Percentiles rank a stretch among this genome's conserved stretches.
These are phyloP conservation scores for Quercus dentata DNA, from an alignment of 306 rosid species.

Conservation along the genomic window DNA sequence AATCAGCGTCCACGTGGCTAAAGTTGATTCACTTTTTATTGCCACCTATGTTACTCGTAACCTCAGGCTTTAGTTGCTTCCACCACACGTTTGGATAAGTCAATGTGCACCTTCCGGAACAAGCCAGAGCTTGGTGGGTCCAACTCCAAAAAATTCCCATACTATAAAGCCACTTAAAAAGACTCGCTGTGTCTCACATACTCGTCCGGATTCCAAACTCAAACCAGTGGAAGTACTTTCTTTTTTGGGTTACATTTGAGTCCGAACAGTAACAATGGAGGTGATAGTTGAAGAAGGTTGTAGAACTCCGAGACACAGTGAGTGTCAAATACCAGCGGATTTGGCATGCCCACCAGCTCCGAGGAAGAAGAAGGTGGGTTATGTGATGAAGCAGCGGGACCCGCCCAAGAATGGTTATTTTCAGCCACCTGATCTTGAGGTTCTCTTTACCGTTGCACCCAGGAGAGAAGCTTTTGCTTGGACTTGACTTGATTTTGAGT, in stretches of 20 bases:
- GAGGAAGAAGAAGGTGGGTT: conserved; percentile 42
- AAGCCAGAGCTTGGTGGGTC: conserved; percentile 1
- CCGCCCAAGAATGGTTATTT: conserved; percentile 40
- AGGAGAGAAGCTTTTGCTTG: conserved; percentile 12
- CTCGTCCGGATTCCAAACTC: too few relatives aligned
- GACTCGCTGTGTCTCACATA: not conserved
- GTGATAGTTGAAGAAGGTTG: conserved; percentile 30
- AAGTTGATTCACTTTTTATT: not conserved
- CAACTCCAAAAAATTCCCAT: not conserved
- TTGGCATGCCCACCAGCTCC: conserved; percentile 42
- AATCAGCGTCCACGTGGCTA: not conserved
- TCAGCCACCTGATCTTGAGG: conserved; percentile 45
- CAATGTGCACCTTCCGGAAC: conserved; percentile 13
- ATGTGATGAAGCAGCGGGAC: not conserved
- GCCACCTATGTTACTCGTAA: not conserved
- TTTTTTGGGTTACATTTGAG: not conserved
- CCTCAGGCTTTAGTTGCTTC: not conserved
- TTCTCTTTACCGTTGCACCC: conserved; percentile 23
- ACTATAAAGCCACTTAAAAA: too few relatives aligned
- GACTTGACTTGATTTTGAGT: not conserved
- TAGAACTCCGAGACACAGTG: conserved; percentile 33
- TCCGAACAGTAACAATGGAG: not conserved
- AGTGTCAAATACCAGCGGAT: conserved; percentile 21
- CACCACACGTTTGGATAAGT: not conserved
- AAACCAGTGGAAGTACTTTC: not conserved